Percentiles rank a stretch among this genome's conserved stretches.
These are phyloP conservation scores for Microdochium trichocladiopsis DNA, from an alignment of 2,329 filamentous ascomycete genomes.

Conservation along the genomic window DNA sequence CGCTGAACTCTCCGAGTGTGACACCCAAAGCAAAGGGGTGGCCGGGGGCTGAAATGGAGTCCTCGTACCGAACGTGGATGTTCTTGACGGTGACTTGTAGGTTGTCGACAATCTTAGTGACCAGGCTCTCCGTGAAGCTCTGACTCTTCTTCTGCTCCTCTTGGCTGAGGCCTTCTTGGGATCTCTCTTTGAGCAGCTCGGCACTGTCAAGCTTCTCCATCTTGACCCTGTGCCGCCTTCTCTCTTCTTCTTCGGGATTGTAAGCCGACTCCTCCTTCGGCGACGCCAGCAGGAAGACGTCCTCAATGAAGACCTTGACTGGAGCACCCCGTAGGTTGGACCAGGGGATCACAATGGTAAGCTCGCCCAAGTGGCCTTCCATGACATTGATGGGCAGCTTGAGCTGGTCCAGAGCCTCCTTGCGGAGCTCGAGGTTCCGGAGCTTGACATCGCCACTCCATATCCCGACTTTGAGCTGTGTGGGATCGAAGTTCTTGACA, in stretches of 20 bases:
- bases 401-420: conserved; percentile 94
- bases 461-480: conserved; percentile 96
- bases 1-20: conserved; percentile 93
- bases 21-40: conserved; percentile 92
- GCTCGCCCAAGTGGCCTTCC: conserved; percentile 85
- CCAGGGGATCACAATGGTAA: conserved; percentile 94
- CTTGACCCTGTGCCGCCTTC: conserved; percentile 82
- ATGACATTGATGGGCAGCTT: conserved; percentile 95
- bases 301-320: conserved; percentile 90
- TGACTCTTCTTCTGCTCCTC: conserved; percentile 98
- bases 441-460: conserved; percentile 99
- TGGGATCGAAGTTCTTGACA: conserved; percentile 98
- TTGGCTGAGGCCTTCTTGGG: conserved; percentile 83
- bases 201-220: conserved; percentile 98
- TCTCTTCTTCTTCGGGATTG: conserved; percentile 86
- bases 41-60: conserved; percentile 88
- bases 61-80: conserved; percentile 96
- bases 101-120: conserved; percentile 97
- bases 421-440: conserved; percentile 81
- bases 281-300: conserved; percentile 91
- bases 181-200: conserved; percentile 86
- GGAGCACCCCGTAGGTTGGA: conserved; percentile 93
- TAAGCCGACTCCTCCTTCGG: conserved; percentile 94
- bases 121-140: conserved; percentile 91
- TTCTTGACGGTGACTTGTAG: conserved; percentile 97